Evolutionary conservation across 306 rosid genomes (phyloP).

Genomic region (Quercus cerris): DNA sequence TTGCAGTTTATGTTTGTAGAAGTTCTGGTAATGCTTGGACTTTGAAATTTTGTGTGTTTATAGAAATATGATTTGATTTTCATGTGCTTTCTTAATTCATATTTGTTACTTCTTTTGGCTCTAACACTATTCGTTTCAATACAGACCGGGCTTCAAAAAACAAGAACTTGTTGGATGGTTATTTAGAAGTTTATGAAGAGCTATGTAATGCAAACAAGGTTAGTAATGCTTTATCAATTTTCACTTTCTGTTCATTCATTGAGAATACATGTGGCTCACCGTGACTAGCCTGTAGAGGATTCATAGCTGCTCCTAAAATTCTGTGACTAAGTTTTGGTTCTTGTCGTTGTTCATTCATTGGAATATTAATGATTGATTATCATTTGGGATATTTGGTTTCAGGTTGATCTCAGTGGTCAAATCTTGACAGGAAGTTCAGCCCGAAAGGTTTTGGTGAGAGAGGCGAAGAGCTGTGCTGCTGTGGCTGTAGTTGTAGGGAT

Average conservation of each 20-base stretch:
- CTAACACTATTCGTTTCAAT: slow-evolving; percentile 6
- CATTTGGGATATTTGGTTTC: slow-evolving; percentile 24
- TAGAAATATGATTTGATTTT: neutral
- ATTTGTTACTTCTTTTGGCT: neutral
- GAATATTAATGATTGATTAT: slow-evolving; percentile 10
- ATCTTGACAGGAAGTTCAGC: slow-evolving; percentile 58
- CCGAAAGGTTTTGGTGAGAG: slow-evolving; percentile 56
- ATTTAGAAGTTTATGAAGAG: slow-evolving; percentile 66
- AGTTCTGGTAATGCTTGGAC: slow-evolving; percentile 40
- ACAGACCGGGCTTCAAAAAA: slow-evolving; percentile 47
- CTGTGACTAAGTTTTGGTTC: too few species aligned
- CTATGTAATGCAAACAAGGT: slow-evolving; percentile 70
- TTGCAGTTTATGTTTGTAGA: slow-evolving; percentile 69
- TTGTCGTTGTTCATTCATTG: neutral
- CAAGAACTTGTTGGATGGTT: slow-evolving; percentile 52
- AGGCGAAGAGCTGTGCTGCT: slow-evolving; percentile 59
- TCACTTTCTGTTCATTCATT: neutral
- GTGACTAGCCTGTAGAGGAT: too few species aligned
- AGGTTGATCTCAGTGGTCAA: slow-evolving; percentile 64
- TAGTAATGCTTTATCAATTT: neutral
- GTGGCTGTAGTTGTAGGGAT: slow-evolving; percentile 67
- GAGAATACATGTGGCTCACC: too few species aligned
- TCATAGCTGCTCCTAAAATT: too few species aligned
- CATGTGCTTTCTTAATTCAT: neutral
- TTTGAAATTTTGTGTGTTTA: neutral